phyloP scores from a whole-genome alignment of 768 basidiomycete species.

The Cyclocybe aegerita region DNA sequence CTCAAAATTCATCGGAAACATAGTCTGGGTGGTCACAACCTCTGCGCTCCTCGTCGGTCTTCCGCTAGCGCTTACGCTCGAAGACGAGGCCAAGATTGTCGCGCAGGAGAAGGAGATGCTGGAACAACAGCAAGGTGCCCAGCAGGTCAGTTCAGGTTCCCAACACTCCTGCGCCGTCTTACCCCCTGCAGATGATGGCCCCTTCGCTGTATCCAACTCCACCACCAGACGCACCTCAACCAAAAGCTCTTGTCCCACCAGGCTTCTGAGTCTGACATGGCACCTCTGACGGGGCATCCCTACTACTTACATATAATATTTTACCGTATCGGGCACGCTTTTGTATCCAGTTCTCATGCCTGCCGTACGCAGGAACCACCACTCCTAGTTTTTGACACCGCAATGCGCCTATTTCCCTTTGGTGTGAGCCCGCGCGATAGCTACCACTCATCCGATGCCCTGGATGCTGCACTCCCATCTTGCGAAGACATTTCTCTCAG shows the following conservation, averaged over 20 bases:
- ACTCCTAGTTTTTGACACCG: slow-evolving; percentile 16
- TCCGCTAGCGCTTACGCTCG: slow-evolving; percentile 88
- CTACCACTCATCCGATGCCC: slow-evolving; percentile 8
- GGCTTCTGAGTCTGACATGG: slow-evolving; percentile 59
- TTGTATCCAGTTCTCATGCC: slow-evolving; percentile 25
- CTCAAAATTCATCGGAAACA: slow-evolving; percentile 75
- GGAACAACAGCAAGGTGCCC: slow-evolving; percentile 90
- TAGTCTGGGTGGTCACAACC: slow-evolving; percentile 95
- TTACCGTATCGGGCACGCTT: slow-evolving; percentile 13
- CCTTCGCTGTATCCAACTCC: slow-evolving; percentile 56
- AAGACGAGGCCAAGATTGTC: slow-evolving; percentile 94
- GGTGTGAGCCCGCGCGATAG: slow-evolving; percentile 13
- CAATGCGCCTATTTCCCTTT: slow-evolving; percentile 15
- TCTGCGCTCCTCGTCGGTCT: slow-evolving; percentile 91
- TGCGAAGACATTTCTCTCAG: slow-evolving; percentile 7
- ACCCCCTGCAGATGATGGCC: slow-evolving; percentile 64
- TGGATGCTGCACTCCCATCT: slow-evolving; percentile 16
- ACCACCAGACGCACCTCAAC: slow-evolving; percentile 34
- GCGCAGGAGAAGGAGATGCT: slow-evolving; percentile 93
- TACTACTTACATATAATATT: slow-evolving; percentile 15
- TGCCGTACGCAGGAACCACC: slow-evolving; percentile 14
- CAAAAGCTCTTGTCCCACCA: slow-evolving; percentile 75
- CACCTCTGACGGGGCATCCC: slow-evolving; percentile 4
- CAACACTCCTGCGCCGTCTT: slow-evolving; percentile 12
- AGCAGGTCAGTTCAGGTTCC: slow-evolving; percentile 60